phyloP scores from a whole-genome alignment of 148 eudicot species.

The Oxyria digyna region DNA sequence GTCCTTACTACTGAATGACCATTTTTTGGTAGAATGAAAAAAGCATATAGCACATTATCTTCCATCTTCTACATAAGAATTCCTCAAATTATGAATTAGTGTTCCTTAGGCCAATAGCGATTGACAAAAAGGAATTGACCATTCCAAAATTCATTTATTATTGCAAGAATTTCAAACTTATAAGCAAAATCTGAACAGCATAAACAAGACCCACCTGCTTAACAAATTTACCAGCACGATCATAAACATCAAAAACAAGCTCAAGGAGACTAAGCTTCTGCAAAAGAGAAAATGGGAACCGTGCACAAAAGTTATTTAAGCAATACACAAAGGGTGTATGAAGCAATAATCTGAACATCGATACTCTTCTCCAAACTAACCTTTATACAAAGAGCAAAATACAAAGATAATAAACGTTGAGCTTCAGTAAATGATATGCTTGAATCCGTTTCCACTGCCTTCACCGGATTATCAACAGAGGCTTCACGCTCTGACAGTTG shows the following conservation, averaged over 20 bases:
- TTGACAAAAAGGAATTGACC: not conserved
- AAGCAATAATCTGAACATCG: too few species aligned
- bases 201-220: slow-evolving; percentile 55
- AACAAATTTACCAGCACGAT: too few species aligned
- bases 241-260: too few species aligned
- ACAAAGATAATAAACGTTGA: slow-evolving; percentile 65
- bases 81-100: not conserved
- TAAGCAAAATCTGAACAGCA: not conserved
- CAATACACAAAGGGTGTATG: too few species aligned
- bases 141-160: not conserved
- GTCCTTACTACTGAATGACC: too few species aligned
- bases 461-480: slow-evolving; percentile 32
- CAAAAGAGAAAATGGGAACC: too few species aligned
- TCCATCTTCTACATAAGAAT: not conserved
- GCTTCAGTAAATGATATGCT: too few species aligned
- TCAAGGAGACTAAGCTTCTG: too few species aligned
- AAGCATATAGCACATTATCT: not conserved
- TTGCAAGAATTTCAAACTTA: not conserved
- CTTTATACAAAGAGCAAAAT: too few species aligned
- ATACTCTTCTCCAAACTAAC: too few species aligned
- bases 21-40: not conserved
- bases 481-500: slow-evolving; percentile 45
- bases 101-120: not conserved
- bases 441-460: too few species aligned
- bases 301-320: too few species aligned